These are phyloP conservation scores for Starmerella floris DNA, from an alignment of 805 yeast genomes.

Conservation along the genomic window DNA sequence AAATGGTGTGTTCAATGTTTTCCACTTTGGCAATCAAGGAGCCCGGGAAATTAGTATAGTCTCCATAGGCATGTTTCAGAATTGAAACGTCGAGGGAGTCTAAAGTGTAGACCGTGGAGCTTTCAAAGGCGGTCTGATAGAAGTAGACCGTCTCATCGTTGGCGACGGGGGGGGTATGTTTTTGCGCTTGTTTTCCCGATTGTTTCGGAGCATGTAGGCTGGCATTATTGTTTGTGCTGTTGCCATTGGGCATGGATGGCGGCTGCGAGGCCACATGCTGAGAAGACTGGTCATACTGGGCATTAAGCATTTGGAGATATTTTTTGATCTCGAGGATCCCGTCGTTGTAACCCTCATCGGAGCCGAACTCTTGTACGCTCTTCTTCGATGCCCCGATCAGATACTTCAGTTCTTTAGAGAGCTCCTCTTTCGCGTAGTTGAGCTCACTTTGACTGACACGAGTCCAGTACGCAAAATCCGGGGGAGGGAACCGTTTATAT, in stretches of 20 bases:
- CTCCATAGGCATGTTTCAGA: conserved; percentile 46
- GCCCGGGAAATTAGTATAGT: conserved; percentile 57
- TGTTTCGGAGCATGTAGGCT: neutral
- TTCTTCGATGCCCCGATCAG: conserved; percentile 40
- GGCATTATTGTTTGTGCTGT: neutral
- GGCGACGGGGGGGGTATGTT: neutral
- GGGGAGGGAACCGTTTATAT: conserved; percentile 24
- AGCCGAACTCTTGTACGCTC: conserved; percentile 30
- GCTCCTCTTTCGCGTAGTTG: conserved; percentile 40
- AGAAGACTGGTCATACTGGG: neutral
- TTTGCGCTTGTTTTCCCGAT: neutral
- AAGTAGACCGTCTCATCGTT: conserved; percentile 34
- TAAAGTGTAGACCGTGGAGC: conserved; percentile 52
- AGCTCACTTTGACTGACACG: conserved; percentile 58
- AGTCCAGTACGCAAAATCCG: conserved; percentile 34
- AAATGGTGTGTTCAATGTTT: conserved; percentile 54
- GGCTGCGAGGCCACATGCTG: neutral
- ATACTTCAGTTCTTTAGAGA: conserved; percentile 44
- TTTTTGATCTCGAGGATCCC: conserved; percentile 13
- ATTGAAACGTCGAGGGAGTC: conserved; percentile 72
- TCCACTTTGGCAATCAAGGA: conserved; percentile 50
- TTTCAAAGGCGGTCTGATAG: conserved; percentile 64
- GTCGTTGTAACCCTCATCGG: conserved; percentile 17
- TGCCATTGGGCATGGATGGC: neutral
- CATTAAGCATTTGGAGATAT: conserved; percentile 2